A percentile compares a stretch with the other conserved stretches of the same genome.
Evolutionary conservation across 2,329 filamentous ascomycete species (phyloP).

Genomic region (Cladobotryum mycophilum): DNA sequence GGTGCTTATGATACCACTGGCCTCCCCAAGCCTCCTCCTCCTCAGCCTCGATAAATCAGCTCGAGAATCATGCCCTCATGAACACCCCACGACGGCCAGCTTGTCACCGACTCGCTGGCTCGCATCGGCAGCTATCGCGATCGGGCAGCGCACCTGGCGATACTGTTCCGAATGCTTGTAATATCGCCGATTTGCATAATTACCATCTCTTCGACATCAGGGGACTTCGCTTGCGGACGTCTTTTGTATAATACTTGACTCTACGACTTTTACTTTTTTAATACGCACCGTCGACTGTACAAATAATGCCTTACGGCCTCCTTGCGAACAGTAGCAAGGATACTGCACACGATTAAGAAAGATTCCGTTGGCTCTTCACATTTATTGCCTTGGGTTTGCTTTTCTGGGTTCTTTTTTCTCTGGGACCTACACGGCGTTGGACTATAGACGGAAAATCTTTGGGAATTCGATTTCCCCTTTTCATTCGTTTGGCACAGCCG

Average conservation of each 20-base stretch:
- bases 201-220: conserved; percentile 15
- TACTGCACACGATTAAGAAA: conserved; percentile 8
- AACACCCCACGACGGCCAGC: conserved; percentile 5
- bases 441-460: conserved; percentile 25
- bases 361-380: conserved; percentile 12
- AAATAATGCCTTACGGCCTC: conserved; percentile 4
- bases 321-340: no score
- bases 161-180: no score
- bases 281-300: conserved; percentile 27
- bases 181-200: background rate
- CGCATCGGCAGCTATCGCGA: background rate
- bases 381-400: conserved; percentile 6
- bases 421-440: conserved; percentile 24
- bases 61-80: background rate
- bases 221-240: conserved; percentile 12
- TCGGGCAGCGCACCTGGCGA: background rate
- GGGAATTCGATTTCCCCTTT: conserved; percentile 17
- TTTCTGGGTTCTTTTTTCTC: conserved; percentile 8
- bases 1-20: conserved; percentile 48
- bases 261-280: conserved; percentile 22
- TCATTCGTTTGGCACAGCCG: conserved; percentile 6
- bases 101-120: conserved; percentile 11
- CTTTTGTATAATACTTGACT: conserved; percentile 23
- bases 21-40: conserved; percentile 41
- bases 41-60: conserved; percentile 32